Evolutionary conservation across 768 basidiomycete species (phyloP).

Genomic region (Rhodosporidiobolus sp.): DNA sequence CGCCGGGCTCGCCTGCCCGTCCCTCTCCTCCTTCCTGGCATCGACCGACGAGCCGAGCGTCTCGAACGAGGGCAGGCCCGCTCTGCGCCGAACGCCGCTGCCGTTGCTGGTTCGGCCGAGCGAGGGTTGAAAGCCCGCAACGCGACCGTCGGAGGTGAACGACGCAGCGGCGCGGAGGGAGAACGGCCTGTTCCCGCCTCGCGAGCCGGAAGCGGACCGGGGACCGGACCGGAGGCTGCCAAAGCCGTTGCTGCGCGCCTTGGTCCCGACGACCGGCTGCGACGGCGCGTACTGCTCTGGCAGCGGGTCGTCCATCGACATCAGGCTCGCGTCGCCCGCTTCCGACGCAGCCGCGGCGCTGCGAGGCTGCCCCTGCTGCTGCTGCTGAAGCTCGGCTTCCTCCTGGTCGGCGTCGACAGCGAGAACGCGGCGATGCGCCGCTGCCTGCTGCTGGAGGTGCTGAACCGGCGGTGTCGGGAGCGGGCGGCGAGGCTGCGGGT

Average conservation of each 20-base stretch:
- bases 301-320: constrained; percentile 20
- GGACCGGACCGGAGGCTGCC: neutral
- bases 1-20: constrained; percentile 3
- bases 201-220: neutral
- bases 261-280: neutral
- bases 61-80: constrained; percentile 1
- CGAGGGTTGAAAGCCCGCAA: constrained; percentile 7
- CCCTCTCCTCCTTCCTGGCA: neutral
- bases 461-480: neutral
- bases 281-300: constrained; percentile 15
- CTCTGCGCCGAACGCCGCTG: neutral
- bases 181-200: constrained; percentile 6
- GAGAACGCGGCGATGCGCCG: neutral
- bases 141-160: constrained; percentile 7
- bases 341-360: neutral
- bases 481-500: constrained; percentile 23
- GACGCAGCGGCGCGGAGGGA: neutral
- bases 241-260: too few relatives aligned
- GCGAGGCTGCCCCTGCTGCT: neutral
- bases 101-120: neutral
- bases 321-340: neutral
- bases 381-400: neutral
- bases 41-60: neutral
- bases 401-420: neutral
- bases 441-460: neutral